Evolutionary conservation across 2,329 filamentous ascomycete species (phyloP).

Genomic region (Bisporella sp.): DNA sequence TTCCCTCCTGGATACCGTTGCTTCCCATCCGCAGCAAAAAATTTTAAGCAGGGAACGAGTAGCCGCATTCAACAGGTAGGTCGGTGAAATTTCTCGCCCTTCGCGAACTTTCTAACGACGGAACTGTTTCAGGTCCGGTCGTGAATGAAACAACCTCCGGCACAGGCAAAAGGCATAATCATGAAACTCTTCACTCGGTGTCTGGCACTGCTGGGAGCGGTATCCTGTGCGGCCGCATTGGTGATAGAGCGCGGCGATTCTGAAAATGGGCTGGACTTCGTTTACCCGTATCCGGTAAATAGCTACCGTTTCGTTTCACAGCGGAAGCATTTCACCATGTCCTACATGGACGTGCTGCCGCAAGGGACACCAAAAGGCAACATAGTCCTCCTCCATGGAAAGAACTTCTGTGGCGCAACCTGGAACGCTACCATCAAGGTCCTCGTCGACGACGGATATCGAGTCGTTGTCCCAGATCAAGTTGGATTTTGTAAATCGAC

Average conservation of each 20-base stretch:
- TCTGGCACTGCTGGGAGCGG: background rate
- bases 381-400: slow-evolving; percentile 45
- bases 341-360: background rate
- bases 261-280: background rate
- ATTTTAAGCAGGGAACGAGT: background rate
- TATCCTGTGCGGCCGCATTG: background rate
- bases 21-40: background rate
- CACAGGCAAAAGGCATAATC: background rate
- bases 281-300: background rate
- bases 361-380: background rate
- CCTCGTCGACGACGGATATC: slow-evolving; percentile 38
- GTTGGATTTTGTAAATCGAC: slow-evolving; percentile 51
- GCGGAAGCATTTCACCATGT: background rate
- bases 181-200: background rate
- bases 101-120: background rate
- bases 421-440: slow-evolving; percentile 41
- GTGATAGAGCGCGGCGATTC: background rate
- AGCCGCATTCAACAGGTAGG: background rate
- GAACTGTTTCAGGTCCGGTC: background rate
- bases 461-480: slow-evolving; percentile 47
- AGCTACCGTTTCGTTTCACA: background rate
- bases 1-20: background rate
- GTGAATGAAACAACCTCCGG: background rate
- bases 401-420: slow-evolving; percentile 49
- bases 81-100: background rate